Conservation (phyloP, 805 yeast species). For the Phaffomyces thermotolerans region DNA sequence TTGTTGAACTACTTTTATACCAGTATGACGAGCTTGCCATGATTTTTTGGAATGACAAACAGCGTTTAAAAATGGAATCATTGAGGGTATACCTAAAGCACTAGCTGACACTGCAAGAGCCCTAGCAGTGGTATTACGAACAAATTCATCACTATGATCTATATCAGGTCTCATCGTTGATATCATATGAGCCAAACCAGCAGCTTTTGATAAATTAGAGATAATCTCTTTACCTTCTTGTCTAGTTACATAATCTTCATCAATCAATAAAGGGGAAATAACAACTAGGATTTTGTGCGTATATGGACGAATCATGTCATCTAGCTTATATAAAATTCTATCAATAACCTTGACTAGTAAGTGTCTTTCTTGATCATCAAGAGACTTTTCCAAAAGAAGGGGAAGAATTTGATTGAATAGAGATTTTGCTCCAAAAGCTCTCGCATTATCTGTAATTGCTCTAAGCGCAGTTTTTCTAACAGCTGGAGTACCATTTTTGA, state of each 20-base stretch:
- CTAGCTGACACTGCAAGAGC: constrained; percentile 80
- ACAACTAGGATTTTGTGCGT: constrained; percentile 68
- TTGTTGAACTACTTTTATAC: constrained; percentile 69
- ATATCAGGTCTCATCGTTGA: constrained; percentile 74
- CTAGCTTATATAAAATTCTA: constrained; percentile 59
- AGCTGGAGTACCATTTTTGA: constrained; percentile 72
- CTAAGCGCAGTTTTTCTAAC: constrained; percentile 65
- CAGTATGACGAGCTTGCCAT: constrained; percentile 82
- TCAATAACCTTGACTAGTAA: constrained; percentile 69
- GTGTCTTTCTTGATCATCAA: constrained; percentile 82
- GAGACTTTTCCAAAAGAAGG: constrained; percentile 56
- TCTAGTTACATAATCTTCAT: constrained; percentile 69
- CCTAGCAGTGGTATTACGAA: constrained; percentile 68
- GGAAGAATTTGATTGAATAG: constrained; percentile 72
- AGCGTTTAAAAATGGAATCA: constrained; percentile 77
- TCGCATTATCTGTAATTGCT: constrained; percentile 55
- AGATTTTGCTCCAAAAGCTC: constrained; percentile 58
- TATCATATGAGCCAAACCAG: constrained; percentile 78
- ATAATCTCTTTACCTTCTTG: constrained; percentile 75
- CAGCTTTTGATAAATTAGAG: constrained; percentile 67
- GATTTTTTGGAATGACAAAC: constrained; percentile 69
- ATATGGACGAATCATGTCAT: constrained; percentile 59
- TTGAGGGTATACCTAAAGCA: constrained; percentile 62
- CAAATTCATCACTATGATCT: constrained; percentile 74
- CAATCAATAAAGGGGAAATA: constrained; percentile 71